Conservation (phyloP, 1,284 basidiomycete genomes). For the Ganoderma lucidum region DNA sequence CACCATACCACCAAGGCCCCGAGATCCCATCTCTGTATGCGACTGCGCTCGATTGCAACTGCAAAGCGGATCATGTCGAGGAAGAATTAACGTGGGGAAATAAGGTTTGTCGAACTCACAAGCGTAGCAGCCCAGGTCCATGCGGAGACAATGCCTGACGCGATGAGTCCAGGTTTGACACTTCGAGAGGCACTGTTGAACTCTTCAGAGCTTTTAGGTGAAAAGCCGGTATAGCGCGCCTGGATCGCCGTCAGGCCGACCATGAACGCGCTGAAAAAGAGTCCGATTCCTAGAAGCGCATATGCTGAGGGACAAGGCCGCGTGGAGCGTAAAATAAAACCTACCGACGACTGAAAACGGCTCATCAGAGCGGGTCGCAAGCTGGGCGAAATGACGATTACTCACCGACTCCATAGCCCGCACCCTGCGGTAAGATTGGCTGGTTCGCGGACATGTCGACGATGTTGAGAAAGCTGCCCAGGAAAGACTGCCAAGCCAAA, state of each 20-base stretch:
- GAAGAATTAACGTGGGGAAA: neutral
- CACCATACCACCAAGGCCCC: slow-evolving; percentile 57
- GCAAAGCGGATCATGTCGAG: slow-evolving; percentile 17
- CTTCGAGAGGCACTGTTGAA: slow-evolving; percentile 85
- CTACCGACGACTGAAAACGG: slow-evolving; percentile 54
- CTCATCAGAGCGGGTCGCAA: neutral
- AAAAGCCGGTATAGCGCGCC: slow-evolving; percentile 76
- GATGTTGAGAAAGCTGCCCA: neutral
- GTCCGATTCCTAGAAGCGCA: slow-evolving; percentile 71
- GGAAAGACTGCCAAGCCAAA: slow-evolving; percentile 2
- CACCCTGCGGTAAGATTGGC: slow-evolving; percentile 43
- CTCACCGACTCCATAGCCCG: slow-evolving; percentile 83
- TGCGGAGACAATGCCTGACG: slow-evolving; percentile 87
- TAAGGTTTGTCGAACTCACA: slow-evolving; percentile 45
- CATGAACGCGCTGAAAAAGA: slow-evolving; percentile 88
- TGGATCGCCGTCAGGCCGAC: slow-evolving; percentile 72
- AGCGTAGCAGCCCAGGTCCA: slow-evolving; percentile 87
- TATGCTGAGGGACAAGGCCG: too few relatives aligned
- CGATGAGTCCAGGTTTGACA: slow-evolving; percentile 90
- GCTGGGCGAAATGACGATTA: slow-evolving; percentile 18
- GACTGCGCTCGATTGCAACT: slow-evolving; percentile 82
- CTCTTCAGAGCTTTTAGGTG: slow-evolving; percentile 78
- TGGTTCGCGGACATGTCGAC: slow-evolving; percentile 36
- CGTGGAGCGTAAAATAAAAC: slow-evolving; percentile 25
- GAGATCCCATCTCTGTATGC: slow-evolving; percentile 85